A percentile compares a stretch with the other conserved stretches of the same genome.
phyloP scores from a whole-genome alignment of 73 alveolate genomes.

The Stentor roeselii region DNA sequence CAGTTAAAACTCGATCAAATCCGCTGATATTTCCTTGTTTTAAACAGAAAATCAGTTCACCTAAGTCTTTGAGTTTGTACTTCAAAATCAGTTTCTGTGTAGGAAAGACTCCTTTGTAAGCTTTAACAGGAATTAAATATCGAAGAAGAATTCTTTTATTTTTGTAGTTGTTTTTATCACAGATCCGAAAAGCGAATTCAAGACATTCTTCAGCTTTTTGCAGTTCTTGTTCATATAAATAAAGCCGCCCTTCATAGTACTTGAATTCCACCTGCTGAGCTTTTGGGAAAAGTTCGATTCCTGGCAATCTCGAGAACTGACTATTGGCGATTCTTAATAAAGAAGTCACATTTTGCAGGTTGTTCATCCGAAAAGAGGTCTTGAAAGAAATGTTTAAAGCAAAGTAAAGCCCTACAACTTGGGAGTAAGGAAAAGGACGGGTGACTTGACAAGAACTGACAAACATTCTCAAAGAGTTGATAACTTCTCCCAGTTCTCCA shows the following conservation, averaged over 20 bases:
- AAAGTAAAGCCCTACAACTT: slow-evolving; percentile 11
- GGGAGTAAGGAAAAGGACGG: not conserved
- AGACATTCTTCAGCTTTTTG: slow-evolving; percentile 40
- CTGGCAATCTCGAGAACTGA: not conserved
- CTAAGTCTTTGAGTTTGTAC: slow-evolving; percentile 37
- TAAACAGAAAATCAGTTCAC: slow-evolving; percentile 29
- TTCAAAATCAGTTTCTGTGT: slow-evolving; percentile 24
- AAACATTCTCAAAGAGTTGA: slow-evolving; percentile 5
- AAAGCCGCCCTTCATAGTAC: slow-evolving; percentile 48
- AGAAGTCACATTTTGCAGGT: not conserved
- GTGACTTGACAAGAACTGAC: slow-evolving; percentile 7
- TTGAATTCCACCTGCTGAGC: slow-evolving; percentile 30
- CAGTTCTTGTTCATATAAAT: slow-evolving; percentile 42
- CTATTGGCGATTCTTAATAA: not conserved
- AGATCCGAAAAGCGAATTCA: slow-evolving; percentile 34
- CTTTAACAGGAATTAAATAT: slow-evolving; percentile 52
- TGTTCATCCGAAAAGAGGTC: not conserved
- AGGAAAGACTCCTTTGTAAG: slow-evolving; percentile 50
- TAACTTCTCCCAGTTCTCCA: not conserved
- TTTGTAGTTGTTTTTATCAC: slow-evolving; percentile 29
- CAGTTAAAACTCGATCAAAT: slow-evolving; percentile 33
- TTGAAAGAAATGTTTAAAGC: not conserved
- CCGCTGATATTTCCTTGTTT: slow-evolving; percentile 37
- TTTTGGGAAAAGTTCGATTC: slow-evolving; percentile 34
- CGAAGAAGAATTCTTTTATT: slow-evolving; percentile 43